These are phyloP conservation scores for Monilinia aucupariae DNA, from an alignment of 2,329 filamentous ascomycete genomes.

Conservation along the genomic window DNA sequence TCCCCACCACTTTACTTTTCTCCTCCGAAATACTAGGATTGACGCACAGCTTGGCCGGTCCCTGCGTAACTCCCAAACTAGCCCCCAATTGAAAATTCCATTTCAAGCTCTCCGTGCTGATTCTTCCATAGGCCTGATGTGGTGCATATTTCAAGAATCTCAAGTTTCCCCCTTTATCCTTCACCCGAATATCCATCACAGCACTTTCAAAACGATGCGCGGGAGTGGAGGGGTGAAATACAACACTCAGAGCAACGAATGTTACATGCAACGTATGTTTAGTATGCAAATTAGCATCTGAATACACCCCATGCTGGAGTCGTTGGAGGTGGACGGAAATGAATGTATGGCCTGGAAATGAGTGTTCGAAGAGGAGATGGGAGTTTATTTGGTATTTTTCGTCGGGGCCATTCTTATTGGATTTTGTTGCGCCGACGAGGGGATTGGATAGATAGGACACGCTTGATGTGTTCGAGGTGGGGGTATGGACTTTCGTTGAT, in stretches of 20 bases:
- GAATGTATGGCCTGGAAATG: slow-evolving; percentile 43
- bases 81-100: slow-evolving; percentile 28
- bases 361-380: slow-evolving; percentile 45
- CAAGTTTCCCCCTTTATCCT: slow-evolving; percentile 28
- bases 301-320: slow-evolving; percentile 45
- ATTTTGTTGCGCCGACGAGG: neutral
- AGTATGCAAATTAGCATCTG: slow-evolving; percentile 40
- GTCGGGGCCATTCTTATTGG: slow-evolving; percentile 25
- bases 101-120: slow-evolving; percentile 23
- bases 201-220: slow-evolving; percentile 9
- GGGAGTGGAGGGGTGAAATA: slow-evolving; percentile 40
- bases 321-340: slow-evolving; percentile 46
- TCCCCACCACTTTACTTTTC: slow-evolving; percentile 24
- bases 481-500: neutral
- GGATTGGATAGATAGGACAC: neutral
- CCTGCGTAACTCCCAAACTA: slow-evolving; percentile 42
- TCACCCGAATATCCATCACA: neutral
- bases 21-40: slow-evolving; percentile 21
- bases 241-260: slow-evolving; percentile 45
- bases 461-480: neutral
- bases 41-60: slow-evolving; percentile 31
- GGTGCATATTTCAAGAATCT: slow-evolving; percentile 45
- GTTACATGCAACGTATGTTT: slow-evolving; percentile 40
- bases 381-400: slow-evolving; percentile 33
- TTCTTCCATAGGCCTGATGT: slow-evolving; percentile 40